Conservation (phyloP, 345 rosid species). For the Gossypium rotundifolium region DNA sequence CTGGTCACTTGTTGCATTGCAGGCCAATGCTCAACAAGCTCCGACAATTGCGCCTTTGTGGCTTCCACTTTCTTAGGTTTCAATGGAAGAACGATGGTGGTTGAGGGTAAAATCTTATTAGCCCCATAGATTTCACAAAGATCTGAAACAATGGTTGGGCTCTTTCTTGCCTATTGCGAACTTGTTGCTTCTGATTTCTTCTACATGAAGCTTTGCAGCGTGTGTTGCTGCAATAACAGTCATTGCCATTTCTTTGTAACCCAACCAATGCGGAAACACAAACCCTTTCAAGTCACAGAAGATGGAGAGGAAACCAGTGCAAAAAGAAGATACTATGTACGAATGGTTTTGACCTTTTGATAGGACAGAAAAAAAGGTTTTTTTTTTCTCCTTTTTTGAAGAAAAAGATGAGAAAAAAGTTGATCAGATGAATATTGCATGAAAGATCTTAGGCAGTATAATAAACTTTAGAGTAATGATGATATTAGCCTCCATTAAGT, state of each 20-base stretch:
- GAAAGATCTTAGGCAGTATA: too few relatives aligned
- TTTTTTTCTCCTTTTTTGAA: too few relatives aligned
- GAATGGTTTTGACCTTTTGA: background rate
- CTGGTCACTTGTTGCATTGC: too few relatives aligned
- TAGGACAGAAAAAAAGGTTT: background rate
- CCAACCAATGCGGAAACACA: background rate
- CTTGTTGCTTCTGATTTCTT: background rate
- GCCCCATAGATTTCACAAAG: conserved; percentile 8
- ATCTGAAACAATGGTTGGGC: background rate
- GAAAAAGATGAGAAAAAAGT: too few relatives aligned
- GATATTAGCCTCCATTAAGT: too few relatives aligned
- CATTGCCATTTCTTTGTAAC: background rate
- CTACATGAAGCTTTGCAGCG: background rate
- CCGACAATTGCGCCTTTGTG: conserved; percentile 6
- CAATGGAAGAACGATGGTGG: conserved; percentile 9
- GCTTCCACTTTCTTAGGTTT: conserved; percentile 14
- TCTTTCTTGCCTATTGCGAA: background rate
- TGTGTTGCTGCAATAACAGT: background rate
- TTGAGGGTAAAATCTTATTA: background rate
- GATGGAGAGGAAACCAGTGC: background rate
- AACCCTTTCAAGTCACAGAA: background rate
- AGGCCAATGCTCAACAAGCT: too few relatives aligned
- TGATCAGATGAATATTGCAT: too few relatives aligned
- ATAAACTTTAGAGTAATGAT: too few relatives aligned
- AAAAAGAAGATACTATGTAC: background rate